phyloP scores from a whole-genome alignment of 345 rosid genomes.

The Microcos paniculata region DNA sequence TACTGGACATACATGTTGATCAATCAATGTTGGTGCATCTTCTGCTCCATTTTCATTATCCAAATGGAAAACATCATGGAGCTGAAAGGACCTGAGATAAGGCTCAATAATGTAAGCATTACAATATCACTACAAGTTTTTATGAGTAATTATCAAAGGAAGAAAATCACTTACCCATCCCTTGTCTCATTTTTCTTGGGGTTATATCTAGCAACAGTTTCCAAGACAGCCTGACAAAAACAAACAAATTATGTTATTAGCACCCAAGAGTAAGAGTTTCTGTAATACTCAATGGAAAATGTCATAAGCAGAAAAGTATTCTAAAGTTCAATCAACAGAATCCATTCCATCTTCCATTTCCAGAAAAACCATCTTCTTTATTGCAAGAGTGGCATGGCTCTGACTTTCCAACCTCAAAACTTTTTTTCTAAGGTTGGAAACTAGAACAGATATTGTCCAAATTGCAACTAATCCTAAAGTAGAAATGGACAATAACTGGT shows the following conservation, averaged over 20 bases:
- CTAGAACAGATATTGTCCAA: neutral
- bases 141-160: neutral
- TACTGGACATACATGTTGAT: conserved; percentile 61
- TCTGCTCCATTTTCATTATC: conserved; percentile 83
- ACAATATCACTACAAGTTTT: neutral
- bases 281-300: neutral
- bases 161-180: conserved; percentile 64
- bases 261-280: neutral
- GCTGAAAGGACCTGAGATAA: conserved; percentile 65
- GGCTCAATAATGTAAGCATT: conserved; percentile 32
- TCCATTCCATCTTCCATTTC: neutral
- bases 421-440: neutral
- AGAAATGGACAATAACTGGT: neutral
- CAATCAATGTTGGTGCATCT: conserved; percentile 90
- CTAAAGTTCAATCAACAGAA: neutral
- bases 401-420: neutral
- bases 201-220: conserved; percentile 72
- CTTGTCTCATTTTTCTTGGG: conserved; percentile 69
- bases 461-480: neutral
- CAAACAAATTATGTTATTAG: conserved; percentile 1
- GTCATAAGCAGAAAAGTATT: conserved; percentile 8
- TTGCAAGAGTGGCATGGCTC: neutral
- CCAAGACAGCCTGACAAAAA: conserved; percentile 76
- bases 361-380: neutral
- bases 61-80: conserved; percentile 80